These are phyloP conservation scores for Solanum pimpinellifolium DNA, from an alignment of 257 asterid species.

Conservation along the genomic window DNA sequence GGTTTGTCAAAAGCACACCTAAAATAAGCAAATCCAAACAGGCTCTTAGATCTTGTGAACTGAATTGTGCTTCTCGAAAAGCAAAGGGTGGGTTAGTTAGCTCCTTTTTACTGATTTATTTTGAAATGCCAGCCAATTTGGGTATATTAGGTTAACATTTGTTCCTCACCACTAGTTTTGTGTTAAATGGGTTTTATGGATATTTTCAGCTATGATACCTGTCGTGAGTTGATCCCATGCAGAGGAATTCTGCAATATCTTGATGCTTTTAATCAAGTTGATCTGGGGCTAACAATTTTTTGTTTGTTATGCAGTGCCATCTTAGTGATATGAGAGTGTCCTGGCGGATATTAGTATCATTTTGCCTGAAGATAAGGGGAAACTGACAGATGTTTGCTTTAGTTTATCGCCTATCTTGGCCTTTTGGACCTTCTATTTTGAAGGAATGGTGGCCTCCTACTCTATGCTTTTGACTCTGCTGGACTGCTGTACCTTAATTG, in stretches of 20 bases:
- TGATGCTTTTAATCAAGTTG: neutral
- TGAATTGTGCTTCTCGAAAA: neutral
- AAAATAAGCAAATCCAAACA: neutral
- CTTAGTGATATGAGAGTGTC: neutral
- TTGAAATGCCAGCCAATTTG: neutral
- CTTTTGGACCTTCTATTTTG: neutral
- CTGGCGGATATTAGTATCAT: neutral
- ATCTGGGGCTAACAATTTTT: neutral
- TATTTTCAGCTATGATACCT: neutral
- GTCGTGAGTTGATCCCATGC: neutral
- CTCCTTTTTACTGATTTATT: neutral
- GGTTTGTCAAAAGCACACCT: no score
- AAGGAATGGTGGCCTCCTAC: neutral
- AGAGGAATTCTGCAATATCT: neutral
- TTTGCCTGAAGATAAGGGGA: neutral
- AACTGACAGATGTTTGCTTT: neutral
- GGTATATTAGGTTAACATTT: neutral
- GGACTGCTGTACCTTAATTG: neutral
- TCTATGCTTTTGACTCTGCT: neutral
- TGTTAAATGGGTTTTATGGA: neutral
- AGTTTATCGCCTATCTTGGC: neutral
- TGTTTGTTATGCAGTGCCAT: slow-evolving; percentile 2
- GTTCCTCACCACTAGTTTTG: neutral
- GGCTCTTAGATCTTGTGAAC: neutral
- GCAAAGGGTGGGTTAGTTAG: neutral